Evolutionary conservation across 345 rosid genomes (phyloP), one percentile per base, ranked within the genome.

Genomic region (Linum tenue): DNA sequence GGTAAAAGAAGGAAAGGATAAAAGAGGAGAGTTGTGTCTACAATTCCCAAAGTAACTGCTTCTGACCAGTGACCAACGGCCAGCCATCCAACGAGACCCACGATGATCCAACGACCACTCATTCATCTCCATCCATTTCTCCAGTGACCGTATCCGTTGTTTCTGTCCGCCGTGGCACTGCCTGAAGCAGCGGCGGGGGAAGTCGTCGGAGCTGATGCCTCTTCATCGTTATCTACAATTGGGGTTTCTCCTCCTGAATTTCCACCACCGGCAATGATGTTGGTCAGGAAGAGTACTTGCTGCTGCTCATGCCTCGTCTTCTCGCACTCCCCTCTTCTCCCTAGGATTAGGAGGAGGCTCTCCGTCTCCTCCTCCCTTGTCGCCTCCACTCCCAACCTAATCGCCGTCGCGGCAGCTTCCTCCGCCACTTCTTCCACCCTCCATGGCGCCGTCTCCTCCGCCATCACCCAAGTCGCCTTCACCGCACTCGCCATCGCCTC

Each of bases 401-500:
- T 83, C 60, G 85, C 85, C 55, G 69, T 69, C 10, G 72, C 76
- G 22, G 62, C 83, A 15, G 75, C 80, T 4, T 80, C 86, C 35
- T 67, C 78, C 61, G 62, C 79, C 37, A 72, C 73, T 17, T 69
- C 86, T 37, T 67, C 68, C 57, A 64, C 85, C 36, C 41, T 74
- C 62, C 86, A 79, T 60, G 87, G 83, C 37, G 87, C 86, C 10
- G 89, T 84, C 55, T 39, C 87, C 39, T 86, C 89, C 31, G 78
- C 89, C 63, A 84, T 86, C 75, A 81, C 92, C 10, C 89, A 86
- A 1, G 86, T 86, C 2, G 89, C 87, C 41, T 78, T 86, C 73
- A 81, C 84, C 38, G 86, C 87, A 59, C 70, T 86, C 50, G 92
- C 92, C 56, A 86, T 86, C 58, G 92, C 87, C 64, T 86, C 92